A percentile compares a stretch with the other conserved stretches of the same genome.
Evolutionary conservation across 2,329 filamentous ascomycete genomes (phyloP).

Genomic region (Coniochaeta sp.): DNA sequence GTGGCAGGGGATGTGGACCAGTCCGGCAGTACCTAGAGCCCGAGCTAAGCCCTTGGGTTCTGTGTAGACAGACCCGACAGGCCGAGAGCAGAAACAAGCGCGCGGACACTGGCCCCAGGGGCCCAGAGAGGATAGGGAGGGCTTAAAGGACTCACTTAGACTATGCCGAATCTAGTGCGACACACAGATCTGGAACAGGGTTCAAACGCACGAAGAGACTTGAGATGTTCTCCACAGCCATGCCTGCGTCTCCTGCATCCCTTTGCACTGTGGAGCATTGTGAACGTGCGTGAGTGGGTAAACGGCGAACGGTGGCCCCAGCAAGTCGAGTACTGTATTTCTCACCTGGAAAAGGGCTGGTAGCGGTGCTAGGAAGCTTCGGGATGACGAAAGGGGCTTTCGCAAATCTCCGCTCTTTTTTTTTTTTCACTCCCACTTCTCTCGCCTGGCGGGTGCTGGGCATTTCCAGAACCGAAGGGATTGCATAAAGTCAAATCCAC

Average conservation of each 20-base stretch:
- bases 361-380: background rate
- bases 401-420: too few species aligned
- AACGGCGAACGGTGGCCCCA: background rate
- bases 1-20: too few species aligned
- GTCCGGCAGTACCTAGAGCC: too few species aligned
- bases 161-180: background rate
- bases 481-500: too few species aligned
- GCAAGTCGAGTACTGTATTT: background rate
- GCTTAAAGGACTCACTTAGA: background rate
- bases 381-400: conserved; percentile 2
- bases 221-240: background rate
- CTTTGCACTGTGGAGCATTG: too few species aligned
- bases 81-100: background rate
- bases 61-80: background rate
- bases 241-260: background rate
- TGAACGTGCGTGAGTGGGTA: background rate
- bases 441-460: background rate
- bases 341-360: background rate
- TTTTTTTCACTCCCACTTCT: background rate
- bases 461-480: background rate
- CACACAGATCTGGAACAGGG: background rate
- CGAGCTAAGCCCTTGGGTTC: too few species aligned
- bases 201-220: background rate
- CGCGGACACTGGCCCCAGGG: background rate
- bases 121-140: too few species aligned